Base-by-base conservation (phyloP, 768 basidiomycete genomes). In the Ramaria sp. region DNA sequence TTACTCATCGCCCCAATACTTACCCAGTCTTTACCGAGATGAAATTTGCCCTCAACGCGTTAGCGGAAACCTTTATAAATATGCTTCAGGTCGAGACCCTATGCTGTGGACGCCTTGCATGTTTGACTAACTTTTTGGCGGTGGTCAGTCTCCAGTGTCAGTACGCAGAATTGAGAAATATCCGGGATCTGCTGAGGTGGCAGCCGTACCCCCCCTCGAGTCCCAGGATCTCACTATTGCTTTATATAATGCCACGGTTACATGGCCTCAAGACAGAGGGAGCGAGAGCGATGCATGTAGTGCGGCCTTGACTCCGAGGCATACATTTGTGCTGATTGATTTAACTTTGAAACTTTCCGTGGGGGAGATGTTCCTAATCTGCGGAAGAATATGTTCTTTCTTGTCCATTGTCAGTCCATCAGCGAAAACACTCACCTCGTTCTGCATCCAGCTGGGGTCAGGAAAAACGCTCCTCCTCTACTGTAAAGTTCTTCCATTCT, bases 131-230 rank as follows among this genome's bases (percentile, higher is more conserved):
- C 13, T 54, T 31, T 50, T 60, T 49, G 38, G 24, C 15, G 5
- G 48, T 39, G 54, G 50, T 17, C 46, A 86, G 85, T 80, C 83
- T 54, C 75, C 88, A 47, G 89, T 96, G 15, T 93, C 91, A 11
- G 73, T 93, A 49, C 83, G 87, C 17, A 88, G 93, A 51, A 93
- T 96, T 59, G 91, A 94, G 66, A 92, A 89, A 63, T 96, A 94
- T 68, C 78, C 96, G 24, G 72, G 80, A 49, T 76, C 79, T 7
- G 78, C 79, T 1, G 93, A 97, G 69, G 82, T 96, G 15, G 67
- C 76, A 1, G 68, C 75, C 0, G 82, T 88, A 11, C 76, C 75
- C 4, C 82, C 83, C 2, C 68, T 88, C 7, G 68, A 74, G 20
- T 67, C 77, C 30, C 79, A 84, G 61, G 74, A 76, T n/a, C 73